Conservation (phyloP, 345 rosid genomes). For the Populus alba region DNA sequence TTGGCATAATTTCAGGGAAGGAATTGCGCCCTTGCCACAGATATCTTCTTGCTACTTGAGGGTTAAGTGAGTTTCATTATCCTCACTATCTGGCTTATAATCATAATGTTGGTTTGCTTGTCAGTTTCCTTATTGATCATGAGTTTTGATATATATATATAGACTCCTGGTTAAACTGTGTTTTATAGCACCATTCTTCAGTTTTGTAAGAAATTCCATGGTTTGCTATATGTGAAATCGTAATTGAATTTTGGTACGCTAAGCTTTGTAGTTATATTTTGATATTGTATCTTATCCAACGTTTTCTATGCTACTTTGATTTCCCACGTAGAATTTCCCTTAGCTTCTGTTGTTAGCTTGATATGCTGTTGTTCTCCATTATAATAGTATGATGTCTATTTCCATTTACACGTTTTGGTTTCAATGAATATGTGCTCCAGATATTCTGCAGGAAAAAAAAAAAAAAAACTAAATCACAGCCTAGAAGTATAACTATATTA, state of each 20-base stretch:
- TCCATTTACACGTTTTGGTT: neutral
- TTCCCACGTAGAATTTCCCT: neutral
- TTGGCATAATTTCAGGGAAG: conserved; percentile 34
- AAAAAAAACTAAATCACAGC: neutral
- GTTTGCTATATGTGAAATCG: neutral
- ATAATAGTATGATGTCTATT: neutral
- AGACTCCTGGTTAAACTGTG: neutral
- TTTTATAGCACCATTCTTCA: neutral
- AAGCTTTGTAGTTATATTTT: neutral
- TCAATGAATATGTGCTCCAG: neutral
- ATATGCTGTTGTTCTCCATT: neutral
- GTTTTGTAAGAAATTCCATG: neutral
- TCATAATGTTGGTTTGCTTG: neutral
- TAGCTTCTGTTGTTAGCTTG: neutral
- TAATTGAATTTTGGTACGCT: neutral
- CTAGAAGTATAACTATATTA: neutral
- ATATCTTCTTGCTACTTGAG: conserved; percentile 45
- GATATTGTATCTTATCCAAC: neutral
- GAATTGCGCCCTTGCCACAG: conserved; percentile 39
- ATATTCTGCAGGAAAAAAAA: neutral
- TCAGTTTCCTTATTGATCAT: neutral
- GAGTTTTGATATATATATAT: neutral
- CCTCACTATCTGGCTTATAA: neutral
- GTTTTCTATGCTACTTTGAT: neutral
- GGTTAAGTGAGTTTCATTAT: conserved; percentile 41